Percentiles rank a stretch among this genome's conserved stretches.
These are phyloP conservation scores for Candida ovalis DNA, from an alignment of 805 yeast genomes.

Conservation along the genomic window DNA sequence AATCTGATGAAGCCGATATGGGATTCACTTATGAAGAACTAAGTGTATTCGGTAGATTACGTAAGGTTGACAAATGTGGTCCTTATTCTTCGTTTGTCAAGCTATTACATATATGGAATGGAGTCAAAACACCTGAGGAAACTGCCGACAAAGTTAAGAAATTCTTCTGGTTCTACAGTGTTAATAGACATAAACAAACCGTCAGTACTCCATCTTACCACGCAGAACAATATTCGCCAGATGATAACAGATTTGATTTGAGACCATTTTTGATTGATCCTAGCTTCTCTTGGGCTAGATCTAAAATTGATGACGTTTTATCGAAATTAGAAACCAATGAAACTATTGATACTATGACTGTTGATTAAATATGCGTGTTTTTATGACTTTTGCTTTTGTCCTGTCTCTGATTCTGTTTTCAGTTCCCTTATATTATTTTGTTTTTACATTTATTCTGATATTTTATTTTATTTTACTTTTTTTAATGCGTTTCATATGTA, in stretches of 20 bases:
- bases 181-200: slow-evolving; percentile 96
- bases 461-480: not conserved
- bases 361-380: slow-evolving; percentile 35
- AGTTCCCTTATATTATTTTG: not conserved
- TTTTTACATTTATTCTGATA: not conserved
- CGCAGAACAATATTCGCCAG: slow-evolving; percentile 98
- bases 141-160: slow-evolving; percentile 90
- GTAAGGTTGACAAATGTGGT: slow-evolving; percentile 93
- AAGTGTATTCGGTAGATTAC: slow-evolving; percentile 81
- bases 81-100: slow-evolving; percentile 94
- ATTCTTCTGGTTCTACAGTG: slow-evolving; percentile 90
- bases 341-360: slow-evolving; percentile 38
- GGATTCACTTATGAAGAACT: slow-evolving; percentile 96
- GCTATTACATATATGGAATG: slow-evolving; percentile 89
- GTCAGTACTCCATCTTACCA: slow-evolving; percentile 97
- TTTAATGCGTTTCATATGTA: not conserved
- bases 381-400: not conserved
- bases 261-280: slow-evolving; percentile 95
- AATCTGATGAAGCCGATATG: slow-evolving; percentile 96
- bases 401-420: not conserved
- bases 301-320: slow-evolving; percentile 80
- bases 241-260: slow-evolving; percentile 92
- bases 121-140: slow-evolving; percentile 73
- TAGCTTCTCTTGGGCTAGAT: slow-evolving; percentile 82
- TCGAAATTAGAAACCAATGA: slow-evolving; percentile 45